phyloP scores from a whole-genome alignment of 2,329 filamentous ascomycete genomes.

The Verticillium dahliae region DNA sequence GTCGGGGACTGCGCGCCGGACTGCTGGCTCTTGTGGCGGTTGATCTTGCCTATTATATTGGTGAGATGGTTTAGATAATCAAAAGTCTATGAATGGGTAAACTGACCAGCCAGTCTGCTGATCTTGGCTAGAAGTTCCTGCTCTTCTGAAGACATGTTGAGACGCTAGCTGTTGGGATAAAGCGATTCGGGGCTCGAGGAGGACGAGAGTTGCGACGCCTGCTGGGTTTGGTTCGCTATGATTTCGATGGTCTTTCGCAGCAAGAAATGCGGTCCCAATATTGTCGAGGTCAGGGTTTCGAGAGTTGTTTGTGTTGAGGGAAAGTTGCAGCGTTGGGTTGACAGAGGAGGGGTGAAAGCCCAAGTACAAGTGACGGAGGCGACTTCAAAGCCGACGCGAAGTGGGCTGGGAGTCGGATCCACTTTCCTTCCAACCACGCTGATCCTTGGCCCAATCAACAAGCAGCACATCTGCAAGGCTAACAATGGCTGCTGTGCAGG shows the following conservation, averaged over 20 bases:
- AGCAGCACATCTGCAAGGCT: neutral
- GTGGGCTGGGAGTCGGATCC: neutral
- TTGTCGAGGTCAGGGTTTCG: no score
- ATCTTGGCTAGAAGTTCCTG: constrained; percentile 49
- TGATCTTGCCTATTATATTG: constrained; percentile 61
- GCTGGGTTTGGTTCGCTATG: neutral
- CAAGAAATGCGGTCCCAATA: no score
- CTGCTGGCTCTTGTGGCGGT: constrained; percentile 66
- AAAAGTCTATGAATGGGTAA: neutral
- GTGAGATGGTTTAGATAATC: constrained; percentile 13
- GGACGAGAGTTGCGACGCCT: no score
- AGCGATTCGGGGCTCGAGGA: no score
- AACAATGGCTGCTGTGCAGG: neutral
- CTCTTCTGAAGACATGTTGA: constrained; percentile 40
- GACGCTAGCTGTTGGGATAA: neutral
- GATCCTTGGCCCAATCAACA: neutral
- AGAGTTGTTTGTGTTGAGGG: neutral
- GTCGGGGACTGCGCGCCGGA: constrained; percentile 27
- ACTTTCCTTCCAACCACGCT: neutral
- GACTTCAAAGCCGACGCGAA: neutral
- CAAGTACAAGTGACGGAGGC: neutral
- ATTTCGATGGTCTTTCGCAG: neutral
- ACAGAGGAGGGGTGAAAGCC: neutral
- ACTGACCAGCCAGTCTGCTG: constrained; percentile 41
- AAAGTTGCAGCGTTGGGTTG: neutral